Conservation (phyloP, 306 rosid genomes). For the Castanopsis chinensis region DNA sequence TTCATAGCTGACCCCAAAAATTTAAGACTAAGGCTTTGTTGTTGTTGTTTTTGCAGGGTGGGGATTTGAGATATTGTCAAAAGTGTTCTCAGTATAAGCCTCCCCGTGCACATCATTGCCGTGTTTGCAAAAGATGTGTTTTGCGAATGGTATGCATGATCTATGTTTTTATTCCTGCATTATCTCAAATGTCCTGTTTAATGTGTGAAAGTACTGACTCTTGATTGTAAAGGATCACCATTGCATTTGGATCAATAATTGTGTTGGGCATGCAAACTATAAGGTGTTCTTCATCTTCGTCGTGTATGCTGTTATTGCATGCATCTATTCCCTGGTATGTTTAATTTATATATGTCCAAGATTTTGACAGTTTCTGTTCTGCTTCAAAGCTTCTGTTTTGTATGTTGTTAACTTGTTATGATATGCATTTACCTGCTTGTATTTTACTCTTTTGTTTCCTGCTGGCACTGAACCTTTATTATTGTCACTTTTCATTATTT, state of each 20-base stretch:
- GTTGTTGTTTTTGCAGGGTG: constrained; percentile 59
- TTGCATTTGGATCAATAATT: constrained; percentile 96
- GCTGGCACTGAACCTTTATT: background rate
- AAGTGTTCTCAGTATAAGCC: constrained; percentile 95
- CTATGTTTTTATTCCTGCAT: constrained; percentile 17
- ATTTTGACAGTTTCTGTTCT: constrained; percentile 9
- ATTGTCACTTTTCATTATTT: constrained; percentile 4
- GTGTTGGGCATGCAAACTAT: constrained; percentile 94
- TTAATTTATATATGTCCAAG: constrained; percentile 9
- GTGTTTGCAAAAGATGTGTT: constrained; percentile 93
- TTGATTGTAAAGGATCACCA: constrained; percentile 87
- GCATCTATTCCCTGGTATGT: constrained; percentile 92
- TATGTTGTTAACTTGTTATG: background rate
- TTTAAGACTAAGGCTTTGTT: no score
- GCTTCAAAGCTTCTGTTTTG: constrained; percentile 4
- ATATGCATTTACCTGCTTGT: constrained; percentile 1
- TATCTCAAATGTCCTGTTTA: constrained; percentile 24
- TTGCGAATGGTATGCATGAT: constrained; percentile 82
- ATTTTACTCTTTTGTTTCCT: background rate
- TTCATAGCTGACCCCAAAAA: no score
- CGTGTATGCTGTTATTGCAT: constrained; percentile 75
- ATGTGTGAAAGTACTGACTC: constrained; percentile 34
- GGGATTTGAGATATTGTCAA: constrained; percentile 94
- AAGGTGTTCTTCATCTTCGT: constrained; percentile 81
- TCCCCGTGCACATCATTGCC: constrained; percentile 98